Conservation (phyloP, 2,329 filamentous ascomycete species). For the Penicillium sp. region DNA sequence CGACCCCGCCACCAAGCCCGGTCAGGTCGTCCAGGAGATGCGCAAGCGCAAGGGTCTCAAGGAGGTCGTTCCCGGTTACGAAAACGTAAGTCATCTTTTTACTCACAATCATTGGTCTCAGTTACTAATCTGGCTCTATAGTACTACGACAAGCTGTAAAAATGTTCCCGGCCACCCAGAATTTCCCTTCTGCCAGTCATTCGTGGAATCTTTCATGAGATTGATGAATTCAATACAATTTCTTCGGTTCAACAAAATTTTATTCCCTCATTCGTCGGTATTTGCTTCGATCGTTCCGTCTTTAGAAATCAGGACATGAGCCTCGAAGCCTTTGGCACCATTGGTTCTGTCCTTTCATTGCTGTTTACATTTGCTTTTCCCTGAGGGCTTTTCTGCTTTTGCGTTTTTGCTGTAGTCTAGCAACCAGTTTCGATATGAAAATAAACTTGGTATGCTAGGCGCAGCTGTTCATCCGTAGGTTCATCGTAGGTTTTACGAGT, state of each 20-base stretch:
- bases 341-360: slow-evolving; percentile 19
- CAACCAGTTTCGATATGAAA: slow-evolving; percentile 32
- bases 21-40: slow-evolving; percentile 80
- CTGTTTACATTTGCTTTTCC: slow-evolving; percentile 22
- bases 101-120: neutral
- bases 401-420: slow-evolving; percentile 24
- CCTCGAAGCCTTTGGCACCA: slow-evolving; percentile 7
- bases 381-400: slow-evolving; percentile 13
- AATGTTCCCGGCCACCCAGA: slow-evolving; percentile 40
- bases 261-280: slow-evolving; percentile 25
- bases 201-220: slow-evolving; percentile 42
- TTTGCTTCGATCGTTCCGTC: slow-evolving; percentile 28
- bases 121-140: slow-evolving; percentile 44
- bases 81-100: slow-evolving; percentile 71
- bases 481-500: neutral
- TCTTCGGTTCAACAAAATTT: slow-evolving; percentile 32
- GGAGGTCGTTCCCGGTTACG: slow-evolving; percentile 85
- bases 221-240: slow-evolving; percentile 44
- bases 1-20: slow-evolving; percentile 77
- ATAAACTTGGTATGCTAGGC: slow-evolving; percentile 31
- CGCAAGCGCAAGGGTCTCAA: slow-evolving; percentile 99
- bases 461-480: neutral
- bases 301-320: slow-evolving; percentile 22
- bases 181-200: slow-evolving; percentile 43
- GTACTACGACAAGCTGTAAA: slow-evolving; percentile 99